phyloP scores from a whole-genome alignment of 2,329 filamentous ascomycete genomes.

The Pseudomassariella vexata region DNA sequence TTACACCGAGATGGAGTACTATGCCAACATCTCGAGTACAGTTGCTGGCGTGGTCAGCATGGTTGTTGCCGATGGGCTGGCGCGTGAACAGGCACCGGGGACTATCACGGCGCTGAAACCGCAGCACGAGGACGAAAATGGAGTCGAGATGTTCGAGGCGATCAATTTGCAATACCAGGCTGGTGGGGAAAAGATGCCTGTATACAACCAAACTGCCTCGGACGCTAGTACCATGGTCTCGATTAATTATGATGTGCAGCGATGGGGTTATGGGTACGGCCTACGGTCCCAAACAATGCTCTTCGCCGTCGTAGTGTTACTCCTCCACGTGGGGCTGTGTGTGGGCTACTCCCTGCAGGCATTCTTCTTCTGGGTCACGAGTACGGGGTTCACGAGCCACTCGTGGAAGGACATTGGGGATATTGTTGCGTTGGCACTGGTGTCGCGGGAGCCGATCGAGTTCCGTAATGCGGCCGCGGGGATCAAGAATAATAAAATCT shows the following conservation, averaged over 20 bases:
- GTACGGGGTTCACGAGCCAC: neutral
- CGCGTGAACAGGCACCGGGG: neutral
- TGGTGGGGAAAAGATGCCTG: neutral
- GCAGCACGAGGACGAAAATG: neutral
- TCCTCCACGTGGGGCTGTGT: neutral
- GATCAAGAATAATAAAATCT: neutral
- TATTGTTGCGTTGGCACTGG: constrained; percentile 38
- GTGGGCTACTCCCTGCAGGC: neutral
- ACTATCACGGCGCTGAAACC: neutral
- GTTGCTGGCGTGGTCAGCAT: constrained; percentile 1
- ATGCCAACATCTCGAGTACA: neutral
- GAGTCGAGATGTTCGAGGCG: too few relatives aligned
- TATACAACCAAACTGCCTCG: neutral
- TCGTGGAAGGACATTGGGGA: constrained; percentile 33
- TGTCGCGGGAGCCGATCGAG: constrained; percentile 22
- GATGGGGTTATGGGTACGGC: constrained; percentile 1
- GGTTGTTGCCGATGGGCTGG: constrained; percentile 1
- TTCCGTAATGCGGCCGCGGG: constrained; percentile 1
- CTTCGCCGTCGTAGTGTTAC: neutral
- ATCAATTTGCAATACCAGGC: neutral
- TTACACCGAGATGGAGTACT: neutral
- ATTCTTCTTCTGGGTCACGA: constrained; percentile 1
- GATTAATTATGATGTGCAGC: neutral
- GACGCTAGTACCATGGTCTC: neutral
- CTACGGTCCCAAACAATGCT: neutral